Percentiles rank a stretch among this genome's conserved stretches.
Evolutionary conservation across 1,139 yeast genomes (phyloP).

Genomic region (Zygosaccharomyces pseudobailii): DNA sequence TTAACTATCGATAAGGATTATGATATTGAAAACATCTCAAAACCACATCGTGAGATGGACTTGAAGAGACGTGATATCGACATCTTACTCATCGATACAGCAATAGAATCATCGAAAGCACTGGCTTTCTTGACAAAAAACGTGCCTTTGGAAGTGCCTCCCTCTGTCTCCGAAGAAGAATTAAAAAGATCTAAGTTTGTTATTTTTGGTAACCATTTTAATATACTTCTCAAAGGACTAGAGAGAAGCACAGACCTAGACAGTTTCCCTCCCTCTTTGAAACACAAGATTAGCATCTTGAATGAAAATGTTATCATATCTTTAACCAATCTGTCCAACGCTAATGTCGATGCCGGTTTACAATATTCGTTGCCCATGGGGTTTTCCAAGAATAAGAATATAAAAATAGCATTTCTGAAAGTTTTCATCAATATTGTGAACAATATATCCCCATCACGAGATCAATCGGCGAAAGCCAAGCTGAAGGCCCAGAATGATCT

Average conservation of each 20-base stretch:
- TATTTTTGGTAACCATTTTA: slow-evolving; percentile 67
- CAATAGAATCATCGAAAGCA: slow-evolving; percentile 60
- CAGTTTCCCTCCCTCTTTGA: slow-evolving; percentile 35
- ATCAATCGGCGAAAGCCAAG: slow-evolving; percentile 31
- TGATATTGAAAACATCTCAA: slow-evolving; percentile 32
- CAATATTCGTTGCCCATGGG: slow-evolving; percentile 76
- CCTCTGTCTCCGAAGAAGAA: slow-evolving; percentile 54
- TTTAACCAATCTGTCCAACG: slow-evolving; percentile 61
- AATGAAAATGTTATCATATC: slow-evolving; percentile 65
- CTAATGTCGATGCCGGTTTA: slow-evolving; percentile 75
- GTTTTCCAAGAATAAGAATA: slow-evolving; percentile 59
- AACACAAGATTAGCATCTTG: slow-evolving; percentile 52
- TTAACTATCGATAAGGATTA: slow-evolving; percentile 40
- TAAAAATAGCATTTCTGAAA: slow-evolving; percentile 67
- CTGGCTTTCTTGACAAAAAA: slow-evolving; percentile 51
- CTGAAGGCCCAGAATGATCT: slow-evolving; percentile 30
- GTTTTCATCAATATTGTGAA: slow-evolving; percentile 68
- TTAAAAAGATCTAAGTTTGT: slow-evolving; percentile 55
- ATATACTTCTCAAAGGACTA: slow-evolving; percentile 62
- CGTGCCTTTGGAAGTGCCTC: slow-evolving; percentile 58
- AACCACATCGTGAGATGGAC: slow-evolving; percentile 33
- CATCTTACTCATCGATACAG: slow-evolving; percentile 57
- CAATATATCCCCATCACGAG: slow-evolving; percentile 35
- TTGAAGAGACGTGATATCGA: slow-evolving; percentile 42
- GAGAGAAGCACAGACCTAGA: slow-evolving; percentile 49